Evolutionary conservation across 805 yeast genomes (phyloP), one percentile per base, ranked within the genome.

Genomic region (Ascoidea rubescens): DNA sequence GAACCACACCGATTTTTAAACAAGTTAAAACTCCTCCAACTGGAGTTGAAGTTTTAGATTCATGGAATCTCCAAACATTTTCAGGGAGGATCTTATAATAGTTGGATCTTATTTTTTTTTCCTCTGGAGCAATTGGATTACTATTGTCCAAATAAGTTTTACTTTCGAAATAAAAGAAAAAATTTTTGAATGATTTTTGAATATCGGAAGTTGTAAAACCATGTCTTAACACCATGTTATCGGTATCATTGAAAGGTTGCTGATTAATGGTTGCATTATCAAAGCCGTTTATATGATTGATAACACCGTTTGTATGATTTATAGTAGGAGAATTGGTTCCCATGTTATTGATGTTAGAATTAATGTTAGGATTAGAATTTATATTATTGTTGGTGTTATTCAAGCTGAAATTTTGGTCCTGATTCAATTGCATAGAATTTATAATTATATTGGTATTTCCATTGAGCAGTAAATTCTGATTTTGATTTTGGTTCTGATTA

Each of bases 91-190:
- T 84, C 62, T 84, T 87, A 64, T 75, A 82, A 57, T 76, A 77
- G 48, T 74, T 73, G 30, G 64, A 67, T 52, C 74, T 75, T 31
- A 63, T 60, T 12, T 57, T 56, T 57, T 74, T 75, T 60, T 78
- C 82, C 33, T 74, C 80, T 7, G 72, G 77, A 1, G 80, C 70
- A 5, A 76, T 70, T 1, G 96, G 96, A 60, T 80, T 85, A 21
- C 96, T 96, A 55, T 87, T 86, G 1, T 96, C 85, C 57, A 82
- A 84, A 64, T 93, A 96, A 49, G 98, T 78, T 64, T 93, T 91
- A 61, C 88, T 91, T 62, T 89, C 96, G 63, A 77, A 91, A 67
- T 93, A 93, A 52, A 85, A 82, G 64, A 79, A 83, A 68, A 86
- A 88, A 50, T 82, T 79, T 64, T 80, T 70, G 0, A 84, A 84